Percentiles rank a stretch among this genome's conserved stretches.
Evolutionary conservation across 139 green algal species (phyloP).

Genomic region (Coelastrella sp.): DNA sequence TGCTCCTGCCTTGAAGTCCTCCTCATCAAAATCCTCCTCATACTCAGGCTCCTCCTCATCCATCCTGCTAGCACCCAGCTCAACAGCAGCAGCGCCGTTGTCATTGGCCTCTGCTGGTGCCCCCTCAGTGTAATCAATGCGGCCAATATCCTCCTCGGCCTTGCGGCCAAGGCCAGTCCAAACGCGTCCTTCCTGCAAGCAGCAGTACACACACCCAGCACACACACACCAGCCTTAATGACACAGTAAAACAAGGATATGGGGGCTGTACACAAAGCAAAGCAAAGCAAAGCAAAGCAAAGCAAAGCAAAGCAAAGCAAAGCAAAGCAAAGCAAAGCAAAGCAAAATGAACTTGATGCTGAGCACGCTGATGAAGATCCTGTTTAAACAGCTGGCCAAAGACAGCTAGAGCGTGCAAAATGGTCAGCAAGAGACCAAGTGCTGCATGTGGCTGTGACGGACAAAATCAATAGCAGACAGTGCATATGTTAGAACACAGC

Average conservation of each 20-base stretch:
- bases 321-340: too few species aligned
- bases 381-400: not conserved
- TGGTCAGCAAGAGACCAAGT: too few species aligned
- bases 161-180: constrained; percentile 48
- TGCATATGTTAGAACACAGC: too few species aligned
- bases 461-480: too few species aligned
- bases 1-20: constrained; percentile 27
- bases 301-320: too few species aligned
- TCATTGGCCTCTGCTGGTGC: constrained; percentile 40
- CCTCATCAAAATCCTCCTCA: constrained; percentile 64
- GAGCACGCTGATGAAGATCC: not conserved
- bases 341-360: too few species aligned
- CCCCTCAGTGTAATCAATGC: constrained; percentile 60
- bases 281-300: too few species aligned
- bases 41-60: constrained; percentile 58
- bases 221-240: not conserved
- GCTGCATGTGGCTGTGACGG: too few species aligned
- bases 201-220: not conserved
- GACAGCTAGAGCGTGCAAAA: too few species aligned
- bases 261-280: too few species aligned
- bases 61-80: constrained; percentile 56
- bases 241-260: not conserved
- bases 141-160: constrained; percentile 26
- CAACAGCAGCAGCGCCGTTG: not conserved
- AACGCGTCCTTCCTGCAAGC: constrained; percentile 47